These are phyloP conservation scores for Eragrostis nindensis DNA, from an alignment of 176 grass and related monocot species.

Conservation along the genomic window DNA sequence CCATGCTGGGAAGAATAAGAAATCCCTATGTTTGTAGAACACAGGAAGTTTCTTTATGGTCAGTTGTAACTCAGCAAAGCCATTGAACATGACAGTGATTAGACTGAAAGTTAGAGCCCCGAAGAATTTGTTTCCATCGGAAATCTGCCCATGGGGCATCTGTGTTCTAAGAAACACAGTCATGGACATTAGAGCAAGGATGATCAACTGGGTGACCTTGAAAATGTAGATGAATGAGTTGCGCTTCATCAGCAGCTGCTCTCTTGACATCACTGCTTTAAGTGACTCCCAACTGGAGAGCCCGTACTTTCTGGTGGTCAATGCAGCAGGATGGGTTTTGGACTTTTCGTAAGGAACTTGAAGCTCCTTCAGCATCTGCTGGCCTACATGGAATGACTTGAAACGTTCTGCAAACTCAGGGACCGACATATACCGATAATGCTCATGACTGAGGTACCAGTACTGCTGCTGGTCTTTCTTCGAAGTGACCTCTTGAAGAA, in stretches of 20 bases:
- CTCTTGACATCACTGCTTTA: slow-evolving; percentile 51
- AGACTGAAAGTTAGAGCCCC: slow-evolving; percentile 52
- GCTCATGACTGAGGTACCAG: slow-evolving; percentile 46
- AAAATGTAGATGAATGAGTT: slow-evolving; percentile 70
- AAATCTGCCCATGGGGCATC: slow-evolving; percentile 42
- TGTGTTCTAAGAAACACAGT: slow-evolving; percentile 60
- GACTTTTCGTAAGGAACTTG: slow-evolving; percentile 45
- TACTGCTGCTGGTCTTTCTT: slow-evolving; percentile 70
- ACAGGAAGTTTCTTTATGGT: slow-evolving; percentile 65
- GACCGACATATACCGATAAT: slow-evolving; percentile 50
- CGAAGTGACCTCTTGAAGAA: slow-evolving; percentile 76
- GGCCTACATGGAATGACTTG: slow-evolving; percentile 49
- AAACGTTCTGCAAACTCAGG: slow-evolving; percentile 51
- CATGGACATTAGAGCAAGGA: slow-evolving; percentile 55
- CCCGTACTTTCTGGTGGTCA: slow-evolving; percentile 51
- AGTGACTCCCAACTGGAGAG: slow-evolving; percentile 52
- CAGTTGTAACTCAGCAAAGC: slow-evolving; percentile 53
- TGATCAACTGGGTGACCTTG: slow-evolving; percentile 52
- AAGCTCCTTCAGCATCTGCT: slow-evolving; percentile 48
- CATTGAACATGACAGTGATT: slow-evolving; percentile 58
- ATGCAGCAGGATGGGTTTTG: slow-evolving; percentile 43
- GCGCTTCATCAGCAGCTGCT: slow-evolving; percentile 61
- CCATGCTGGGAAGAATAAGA: slow-evolving; percentile 63
- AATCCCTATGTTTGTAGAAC: slow-evolving; percentile 70
- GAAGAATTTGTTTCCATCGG: slow-evolving; percentile 46